These are phyloP conservation scores for Pleurotus eryngii DNA, from an alignment of 768 basidiomycete genomes.

Conservation along the genomic window DNA sequence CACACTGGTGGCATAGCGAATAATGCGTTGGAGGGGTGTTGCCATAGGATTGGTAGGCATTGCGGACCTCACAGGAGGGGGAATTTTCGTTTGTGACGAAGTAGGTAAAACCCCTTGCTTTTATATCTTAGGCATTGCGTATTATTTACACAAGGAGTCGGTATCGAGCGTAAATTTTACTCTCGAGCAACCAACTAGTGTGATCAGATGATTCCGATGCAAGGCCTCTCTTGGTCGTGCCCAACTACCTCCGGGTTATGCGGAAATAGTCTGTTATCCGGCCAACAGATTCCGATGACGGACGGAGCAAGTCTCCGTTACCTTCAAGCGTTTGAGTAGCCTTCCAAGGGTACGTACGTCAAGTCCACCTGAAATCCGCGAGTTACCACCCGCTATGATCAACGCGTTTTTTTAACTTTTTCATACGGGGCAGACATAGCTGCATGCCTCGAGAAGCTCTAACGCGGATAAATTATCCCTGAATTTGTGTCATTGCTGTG, in stretches of 20 bases:
- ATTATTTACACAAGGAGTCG: constrained; percentile 1
- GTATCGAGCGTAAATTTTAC: neutral
- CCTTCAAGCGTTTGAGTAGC: constrained; percentile 5
- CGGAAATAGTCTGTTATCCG: constrained; percentile 3
- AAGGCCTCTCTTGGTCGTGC: neutral
- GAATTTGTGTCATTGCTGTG: too few relatives aligned
- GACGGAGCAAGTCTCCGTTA: constrained; percentile 4
- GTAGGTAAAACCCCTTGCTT: neutral
- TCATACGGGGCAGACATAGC: too few relatives aligned
- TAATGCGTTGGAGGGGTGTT: constrained; percentile 4
- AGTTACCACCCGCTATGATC: too few relatives aligned
- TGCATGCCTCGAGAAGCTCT: too few relatives aligned
- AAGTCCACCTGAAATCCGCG: neutral
- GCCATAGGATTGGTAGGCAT: neutral
- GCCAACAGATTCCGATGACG: neutral
- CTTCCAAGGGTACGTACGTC: neutral
- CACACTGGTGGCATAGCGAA: constrained; percentile 10
- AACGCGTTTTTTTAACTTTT: too few relatives aligned
- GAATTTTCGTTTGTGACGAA: neutral
- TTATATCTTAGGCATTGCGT: constrained; percentile 1
- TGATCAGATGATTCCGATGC: constrained; percentile 3
- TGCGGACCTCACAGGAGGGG: neutral
- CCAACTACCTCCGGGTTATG: constrained; percentile 5
- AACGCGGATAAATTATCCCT: too few relatives aligned
- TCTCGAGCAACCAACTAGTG: neutral